A percentile compares a stretch with the other conserved stretches of the same genome.
Evolutionary conservation across 768 basidiomycete species (phyloP).

Genomic region (Lactifluus echinatus): DNA sequence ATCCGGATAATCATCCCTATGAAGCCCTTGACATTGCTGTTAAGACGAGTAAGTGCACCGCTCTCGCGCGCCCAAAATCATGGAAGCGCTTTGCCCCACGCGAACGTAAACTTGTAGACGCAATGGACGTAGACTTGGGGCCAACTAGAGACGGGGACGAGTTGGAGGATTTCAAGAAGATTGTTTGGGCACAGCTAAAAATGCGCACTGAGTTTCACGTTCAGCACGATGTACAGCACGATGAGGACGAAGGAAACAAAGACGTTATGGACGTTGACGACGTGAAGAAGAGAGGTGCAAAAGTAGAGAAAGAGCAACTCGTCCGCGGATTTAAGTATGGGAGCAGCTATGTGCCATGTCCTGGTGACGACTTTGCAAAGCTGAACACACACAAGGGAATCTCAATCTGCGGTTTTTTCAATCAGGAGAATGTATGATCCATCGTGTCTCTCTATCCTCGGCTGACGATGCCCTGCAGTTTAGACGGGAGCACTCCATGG

Average conservation of each 20-base stretch:
- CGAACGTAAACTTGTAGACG: slow-evolving; percentile 25
- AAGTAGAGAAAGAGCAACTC: slow-evolving; percentile 72
- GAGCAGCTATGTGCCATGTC: slow-evolving; percentile 76
- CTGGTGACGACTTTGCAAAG: slow-evolving; percentile 73
- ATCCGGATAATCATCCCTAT: slow-evolving; percentile 52
- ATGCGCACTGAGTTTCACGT: slow-evolving; percentile 49
- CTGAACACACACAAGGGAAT: slow-evolving; percentile 77
- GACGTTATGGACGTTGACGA: slow-evolving; percentile 31
- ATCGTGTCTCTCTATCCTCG: background rate
- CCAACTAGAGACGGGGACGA: slow-evolving; percentile 11
- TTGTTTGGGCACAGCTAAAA: slow-evolving; percentile 35
- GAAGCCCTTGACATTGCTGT: slow-evolving; percentile 71
- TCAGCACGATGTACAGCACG: slow-evolving; percentile 27
- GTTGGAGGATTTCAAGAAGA: slow-evolving; percentile 17
- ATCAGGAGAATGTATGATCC: slow-evolving; percentile 46
- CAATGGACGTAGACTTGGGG: slow-evolving; percentile 25
- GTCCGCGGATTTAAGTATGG: slow-evolving; percentile 85
- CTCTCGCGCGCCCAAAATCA: slow-evolving; percentile 54
- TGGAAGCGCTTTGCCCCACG: slow-evolving; percentile 69
- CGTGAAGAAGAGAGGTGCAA: slow-evolving; percentile 35
- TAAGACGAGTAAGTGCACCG: slow-evolving; percentile 74
- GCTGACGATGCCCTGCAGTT: slow-evolving; percentile 40
- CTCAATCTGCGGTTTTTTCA: slow-evolving; percentile 82
- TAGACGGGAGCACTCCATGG: slow-evolving; percentile 73
- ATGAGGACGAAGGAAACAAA: slow-evolving; percentile 29